These are phyloP conservation scores for Fremontodendron californicum DNA, from an alignment of 345 rosid genomes.

Conservation along the genomic window DNA sequence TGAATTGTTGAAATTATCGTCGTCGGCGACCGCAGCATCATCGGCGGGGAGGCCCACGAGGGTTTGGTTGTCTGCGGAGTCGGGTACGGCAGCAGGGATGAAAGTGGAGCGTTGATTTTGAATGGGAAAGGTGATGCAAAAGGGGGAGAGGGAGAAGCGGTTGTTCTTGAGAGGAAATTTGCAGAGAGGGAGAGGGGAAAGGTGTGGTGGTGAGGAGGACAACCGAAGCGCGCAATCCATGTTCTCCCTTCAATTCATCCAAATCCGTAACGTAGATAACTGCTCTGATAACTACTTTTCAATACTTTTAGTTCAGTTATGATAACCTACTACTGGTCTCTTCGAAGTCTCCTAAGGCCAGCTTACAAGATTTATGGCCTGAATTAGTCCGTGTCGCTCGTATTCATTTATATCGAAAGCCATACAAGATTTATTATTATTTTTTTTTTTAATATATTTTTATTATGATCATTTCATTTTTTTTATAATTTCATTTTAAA, in stretches of 20 bases:
- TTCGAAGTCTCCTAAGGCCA: background rate
- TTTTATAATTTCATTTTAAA: too few species aligned
- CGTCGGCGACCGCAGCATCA: background rate
- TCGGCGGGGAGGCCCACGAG: background rate
- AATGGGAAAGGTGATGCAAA: background rate
- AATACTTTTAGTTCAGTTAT: background rate
- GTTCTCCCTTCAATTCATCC: constrained; percentile 9
- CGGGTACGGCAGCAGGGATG: constrained; percentile 6
- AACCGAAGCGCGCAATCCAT: constrained; percentile 11
- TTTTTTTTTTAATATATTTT: too few species aligned
- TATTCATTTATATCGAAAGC: too few species aligned
- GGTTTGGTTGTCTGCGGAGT: background rate
- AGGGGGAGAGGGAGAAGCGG: background rate
- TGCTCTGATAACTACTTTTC: background rate
- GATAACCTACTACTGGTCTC: background rate
- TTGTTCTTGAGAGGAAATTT: background rate
- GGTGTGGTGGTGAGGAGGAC: constrained; percentile 1
- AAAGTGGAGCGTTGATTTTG: background rate
- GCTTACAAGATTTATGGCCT: background rate
- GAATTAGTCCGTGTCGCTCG: too few species aligned
- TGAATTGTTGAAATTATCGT: constrained; percentile 19
- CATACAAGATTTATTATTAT: too few species aligned
- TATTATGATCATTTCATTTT: too few species aligned
- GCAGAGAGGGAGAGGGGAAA: background rate
- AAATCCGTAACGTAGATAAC: background rate